phyloP scores from a whole-genome alignment of 2,329 filamentous ascomycete species.

The Acephala macrosclerotiorum region DNA sequence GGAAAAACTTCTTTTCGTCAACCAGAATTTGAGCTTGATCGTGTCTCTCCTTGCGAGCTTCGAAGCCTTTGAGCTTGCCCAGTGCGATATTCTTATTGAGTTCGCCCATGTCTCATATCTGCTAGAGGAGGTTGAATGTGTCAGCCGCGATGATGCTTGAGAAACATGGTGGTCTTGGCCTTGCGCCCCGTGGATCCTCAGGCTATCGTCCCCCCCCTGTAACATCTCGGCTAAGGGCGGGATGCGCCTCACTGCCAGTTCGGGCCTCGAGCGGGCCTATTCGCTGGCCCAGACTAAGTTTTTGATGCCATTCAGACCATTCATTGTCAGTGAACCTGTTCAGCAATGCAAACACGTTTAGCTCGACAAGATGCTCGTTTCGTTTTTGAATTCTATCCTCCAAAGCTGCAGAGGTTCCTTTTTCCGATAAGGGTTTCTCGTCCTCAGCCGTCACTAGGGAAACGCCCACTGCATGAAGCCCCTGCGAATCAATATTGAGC shows the following conservation, averaged over 20 bases:
- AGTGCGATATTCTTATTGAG: slow-evolving; percentile 15
- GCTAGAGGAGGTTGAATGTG: background rate
- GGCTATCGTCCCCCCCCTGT: slow-evolving; percentile 1
- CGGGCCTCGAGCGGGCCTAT: background rate
- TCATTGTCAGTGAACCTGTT: background rate
- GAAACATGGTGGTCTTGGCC: background rate
- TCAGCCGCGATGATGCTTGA: background rate
- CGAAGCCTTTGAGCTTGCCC: slow-evolving; percentile 3
- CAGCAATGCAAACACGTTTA: background rate
- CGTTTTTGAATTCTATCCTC: background rate
- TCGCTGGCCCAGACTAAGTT: background rate
- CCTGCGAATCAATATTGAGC: slow-evolving; percentile 8
- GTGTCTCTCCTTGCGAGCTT: slow-evolving; percentile 11
- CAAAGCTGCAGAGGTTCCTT: background rate
- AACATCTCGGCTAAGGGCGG: slow-evolving; percentile 2
- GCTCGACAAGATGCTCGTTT: background rate
- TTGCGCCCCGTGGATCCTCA: background rate
- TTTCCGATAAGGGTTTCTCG: background rate
- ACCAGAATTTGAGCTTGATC: background rate
- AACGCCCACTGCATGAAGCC: slow-evolving; percentile 5
- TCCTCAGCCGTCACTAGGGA: slow-evolving; percentile 2
- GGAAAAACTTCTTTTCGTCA: slow-evolving; percentile 1
- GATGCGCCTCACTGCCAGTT: background rate
- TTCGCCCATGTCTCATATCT: slow-evolving; percentile 13
- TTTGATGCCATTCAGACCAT: background rate